Percentiles rank a stretch among this genome's conserved stretches.
Evolutionary conservation across 768 basidiomycete genomes (phyloP).

Genomic region (Naganishia antarctica): DNA sequence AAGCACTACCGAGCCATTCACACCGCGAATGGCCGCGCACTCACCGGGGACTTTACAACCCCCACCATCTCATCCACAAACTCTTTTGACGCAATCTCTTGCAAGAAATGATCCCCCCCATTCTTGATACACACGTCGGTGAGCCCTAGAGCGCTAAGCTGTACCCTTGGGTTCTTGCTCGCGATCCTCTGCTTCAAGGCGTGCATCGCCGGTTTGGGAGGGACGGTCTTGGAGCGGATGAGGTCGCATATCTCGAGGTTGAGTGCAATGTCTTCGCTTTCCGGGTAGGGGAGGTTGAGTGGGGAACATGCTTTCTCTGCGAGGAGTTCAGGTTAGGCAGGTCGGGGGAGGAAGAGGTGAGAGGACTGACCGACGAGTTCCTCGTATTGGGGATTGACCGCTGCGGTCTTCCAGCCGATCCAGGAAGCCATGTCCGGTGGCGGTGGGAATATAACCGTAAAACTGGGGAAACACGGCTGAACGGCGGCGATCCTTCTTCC

Average conservation of each 20-base stretch:
- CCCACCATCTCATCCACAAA: slow-evolving; percentile 91
- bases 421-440: slow-evolving; percentile 29
- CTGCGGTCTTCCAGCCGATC: slow-evolving; percentile 34
- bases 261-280: slow-evolving; percentile 76
- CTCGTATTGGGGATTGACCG: slow-evolving; percentile 44
- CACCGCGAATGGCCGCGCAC: slow-evolving; percentile 20
- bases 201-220: slow-evolving; percentile 80
- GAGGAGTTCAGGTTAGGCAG: slow-evolving; percentile 2
- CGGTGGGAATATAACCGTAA: no score
- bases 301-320: slow-evolving; percentile 49
- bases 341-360: neutral
- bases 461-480: no score
- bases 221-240: slow-evolving; percentile 82
- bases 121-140: slow-evolving; percentile 94
- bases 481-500: no score
- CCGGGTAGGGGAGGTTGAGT: slow-evolving; percentile 46
- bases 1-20: neutral
- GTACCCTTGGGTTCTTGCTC: slow-evolving; percentile 94
- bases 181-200: slow-evolving; percentile 78
- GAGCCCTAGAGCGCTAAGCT: slow-evolving; percentile 78
- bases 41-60: slow-evolving; percentile 67
- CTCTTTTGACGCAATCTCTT: slow-evolving; percentile 77
- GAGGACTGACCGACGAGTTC: slow-evolving; percentile 36
- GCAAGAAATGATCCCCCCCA: slow-evolving; percentile 84
- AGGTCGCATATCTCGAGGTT: slow-evolving; percentile 95